Evolutionary conservation across 257 asterid genomes (phyloP), one percentile per base, ranked within the genome.

Genomic region (Anisodus tanguticus): DNA sequence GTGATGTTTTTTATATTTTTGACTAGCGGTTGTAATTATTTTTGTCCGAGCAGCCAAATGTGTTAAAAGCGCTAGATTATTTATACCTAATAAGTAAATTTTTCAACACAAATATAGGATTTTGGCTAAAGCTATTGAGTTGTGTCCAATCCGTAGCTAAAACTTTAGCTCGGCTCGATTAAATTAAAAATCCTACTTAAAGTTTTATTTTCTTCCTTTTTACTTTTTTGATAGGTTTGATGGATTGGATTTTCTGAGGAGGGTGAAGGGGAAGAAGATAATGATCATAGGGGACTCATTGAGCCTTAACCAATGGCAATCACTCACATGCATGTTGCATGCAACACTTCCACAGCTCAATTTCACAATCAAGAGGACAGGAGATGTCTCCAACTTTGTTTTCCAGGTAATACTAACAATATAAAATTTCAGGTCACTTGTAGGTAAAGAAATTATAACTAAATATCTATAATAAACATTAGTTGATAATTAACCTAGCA

Each of bases 261-360:
- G 88, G 85, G 82, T 89, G 66, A 74, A 74, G 55, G 97, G 95
- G 83, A 94, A 91, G 93, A 90, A 68, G 71, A 87, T 93, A 88
- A 72, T 93, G 94, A 92, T 93, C 17, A 92, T 93, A 0, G 97
- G 95, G 72, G 95, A 94, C 70, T 94, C 96, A 64, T 88, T 94
- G 31, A 94, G 97, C 87, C 87, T 94, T 49, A 94, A 94, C 80
- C 98, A 94, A 68, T 94, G 98, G 98, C 92, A 91, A 83, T 94
- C 98, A 12, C 95, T 94, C 13, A 82, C 92, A 9, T 94, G 98
- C 88, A 93, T 94, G 95, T 53, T 94, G 87, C 94, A 93, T 86
- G 89, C 93, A 7, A 59, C 93, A 7, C 19, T 88, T 19, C 93
- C 93, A 7, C 89, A 88, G 22, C 78, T 90, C 39, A 91, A 83